phyloP scores from a whole-genome alignment of 192 early-diverging fungal species.

The Umbelopsis sp. region DNA sequence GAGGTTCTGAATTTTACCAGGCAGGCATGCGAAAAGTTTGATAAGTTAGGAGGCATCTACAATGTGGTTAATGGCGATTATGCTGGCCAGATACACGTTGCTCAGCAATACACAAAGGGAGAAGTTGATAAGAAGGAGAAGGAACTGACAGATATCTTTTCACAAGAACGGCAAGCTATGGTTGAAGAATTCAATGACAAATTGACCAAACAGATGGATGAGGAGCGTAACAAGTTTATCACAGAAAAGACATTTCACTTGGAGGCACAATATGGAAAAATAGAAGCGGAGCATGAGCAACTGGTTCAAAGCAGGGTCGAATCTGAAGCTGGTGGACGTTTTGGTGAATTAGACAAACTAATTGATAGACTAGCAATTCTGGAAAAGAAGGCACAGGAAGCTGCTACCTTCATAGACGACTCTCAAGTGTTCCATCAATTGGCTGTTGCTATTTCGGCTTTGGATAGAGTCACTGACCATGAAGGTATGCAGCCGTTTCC shows the following conservation, averaged over 20 bases:
- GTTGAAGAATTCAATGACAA: neutral
- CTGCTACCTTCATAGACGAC: slow-evolving; percentile 67
- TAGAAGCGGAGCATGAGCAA: slow-evolving; percentile 74
- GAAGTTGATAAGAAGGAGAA: slow-evolving; percentile 51
- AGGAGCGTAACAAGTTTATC: slow-evolving; percentile 23
- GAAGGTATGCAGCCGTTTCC: slow-evolving; percentile 64
- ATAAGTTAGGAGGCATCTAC: neutral
- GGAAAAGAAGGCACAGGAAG: slow-evolving; percentile 65
- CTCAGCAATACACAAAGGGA: slow-evolving; percentile 46
- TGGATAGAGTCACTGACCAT: slow-evolving; percentile 59
- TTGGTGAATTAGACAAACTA: slow-evolving; percentile 84
- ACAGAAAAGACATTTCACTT: slow-evolving; percentile 61
- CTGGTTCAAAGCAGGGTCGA: slow-evolving; percentile 84
- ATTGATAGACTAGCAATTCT: slow-evolving; percentile 72
- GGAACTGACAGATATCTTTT: slow-evolving; percentile 46
- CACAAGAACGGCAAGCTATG: slow-evolving; percentile 19
- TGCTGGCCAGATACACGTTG: slow-evolving; percentile 43
- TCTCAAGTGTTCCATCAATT: slow-evolving; percentile 64
- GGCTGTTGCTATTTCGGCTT: slow-evolving; percentile 67
- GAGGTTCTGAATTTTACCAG: neutral
- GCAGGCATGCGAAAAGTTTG: neutral
- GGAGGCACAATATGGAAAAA: slow-evolving; percentile 59
- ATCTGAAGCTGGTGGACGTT: slow-evolving; percentile 85
- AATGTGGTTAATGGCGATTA: slow-evolving; percentile 9
- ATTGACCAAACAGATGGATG: slow-evolving; percentile 20